Percentiles rank a stretch among this genome's conserved stretches.
Evolutionary conservation across 2,329 filamentous ascomycete species (phyloP).

Genomic region (Diaporthe sp.): DNA sequence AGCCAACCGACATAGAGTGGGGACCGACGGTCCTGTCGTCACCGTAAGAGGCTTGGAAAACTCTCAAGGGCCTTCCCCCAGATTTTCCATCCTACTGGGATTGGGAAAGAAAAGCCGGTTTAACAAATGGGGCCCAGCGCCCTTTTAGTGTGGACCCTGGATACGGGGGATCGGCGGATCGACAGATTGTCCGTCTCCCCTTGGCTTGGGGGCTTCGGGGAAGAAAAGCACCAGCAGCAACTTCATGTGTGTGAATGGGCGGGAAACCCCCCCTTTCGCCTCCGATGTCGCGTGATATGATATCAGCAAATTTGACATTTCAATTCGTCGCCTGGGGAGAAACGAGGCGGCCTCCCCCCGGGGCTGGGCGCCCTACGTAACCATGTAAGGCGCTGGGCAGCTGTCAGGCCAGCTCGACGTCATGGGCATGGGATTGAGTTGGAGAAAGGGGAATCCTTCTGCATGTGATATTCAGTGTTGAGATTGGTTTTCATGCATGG

Average conservation of each 20-base stretch:
- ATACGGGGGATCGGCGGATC: conserved; percentile 38
- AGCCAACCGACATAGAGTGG: neutral
- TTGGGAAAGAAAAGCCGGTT: neutral
- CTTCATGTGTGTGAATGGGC: neutral
- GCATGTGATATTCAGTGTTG: neutral
- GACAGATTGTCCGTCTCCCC: neutral
- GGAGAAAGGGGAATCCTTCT: neutral
- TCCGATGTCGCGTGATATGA: conserved; percentile 33
- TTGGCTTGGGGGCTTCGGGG: neutral
- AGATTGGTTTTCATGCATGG: neutral
- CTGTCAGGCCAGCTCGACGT: conserved; percentile 33
- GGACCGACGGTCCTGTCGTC: neutral
- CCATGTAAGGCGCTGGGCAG: neutral
- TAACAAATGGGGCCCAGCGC: neutral
- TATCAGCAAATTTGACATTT: conserved; percentile 26
- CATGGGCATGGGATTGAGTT: conserved; percentile 13
- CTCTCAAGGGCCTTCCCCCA: neutral
- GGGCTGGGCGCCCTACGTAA: neutral
- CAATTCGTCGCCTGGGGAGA: neutral
- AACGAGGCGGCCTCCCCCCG: neutral
- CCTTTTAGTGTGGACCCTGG: conserved; percentile 38
- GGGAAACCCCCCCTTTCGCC: neutral
- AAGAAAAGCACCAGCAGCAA: neutral
- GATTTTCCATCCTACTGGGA: neutral
- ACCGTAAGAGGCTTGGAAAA: neutral